Evolutionary conservation across 805 yeast species (phyloP).

Genomic region (Candida insectalens): DNA sequence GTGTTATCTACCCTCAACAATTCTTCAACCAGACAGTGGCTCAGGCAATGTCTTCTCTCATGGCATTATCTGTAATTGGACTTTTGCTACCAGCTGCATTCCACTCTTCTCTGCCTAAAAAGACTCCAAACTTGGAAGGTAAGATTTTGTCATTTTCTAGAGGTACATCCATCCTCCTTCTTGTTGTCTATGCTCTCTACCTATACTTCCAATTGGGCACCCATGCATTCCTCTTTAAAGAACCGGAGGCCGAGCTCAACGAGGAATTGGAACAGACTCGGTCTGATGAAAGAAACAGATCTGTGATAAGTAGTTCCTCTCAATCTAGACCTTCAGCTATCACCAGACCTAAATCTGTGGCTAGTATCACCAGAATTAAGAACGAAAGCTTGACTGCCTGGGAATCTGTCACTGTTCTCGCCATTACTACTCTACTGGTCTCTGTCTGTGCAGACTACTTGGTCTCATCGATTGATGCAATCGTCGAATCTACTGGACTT

Average conservation of each 20-base stretch:
- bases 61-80: conserved; percentile 86
- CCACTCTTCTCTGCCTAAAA: conserved; percentile 61
- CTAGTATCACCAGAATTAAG: conserved; percentile 16
- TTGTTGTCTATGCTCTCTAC: conserved; percentile 69
- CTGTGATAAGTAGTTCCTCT: neutral
- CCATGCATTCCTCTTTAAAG: conserved; percentile 68
- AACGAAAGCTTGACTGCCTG: conserved; percentile 37
- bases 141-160: conserved; percentile 69
- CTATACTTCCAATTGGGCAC: conserved; percentile 83
- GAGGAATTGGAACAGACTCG: conserved; percentile 1
- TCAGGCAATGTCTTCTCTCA: conserved; percentile 90
- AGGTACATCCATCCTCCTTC: conserved; percentile 73
- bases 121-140: conserved; percentile 16
- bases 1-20: conserved; percentile 78
- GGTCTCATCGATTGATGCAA: conserved; percentile 86
- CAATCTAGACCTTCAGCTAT: conserved; percentile 20
- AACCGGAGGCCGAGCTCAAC: conserved; percentile 3
- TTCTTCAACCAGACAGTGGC: conserved; percentile 93
- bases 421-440: conserved; percentile 64
- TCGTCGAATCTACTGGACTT: conserved; percentile 75
- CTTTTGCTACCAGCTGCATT: conserved; percentile 93
- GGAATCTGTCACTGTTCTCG: conserved; percentile 46
- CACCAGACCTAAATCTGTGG: conserved; percentile 21
- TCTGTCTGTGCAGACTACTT: conserved; percentile 89
- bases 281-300: neutral